phyloP scores from a whole-genome alignment of 2,329 filamentous ascomycete species.

The Triangularia setosa region DNA sequence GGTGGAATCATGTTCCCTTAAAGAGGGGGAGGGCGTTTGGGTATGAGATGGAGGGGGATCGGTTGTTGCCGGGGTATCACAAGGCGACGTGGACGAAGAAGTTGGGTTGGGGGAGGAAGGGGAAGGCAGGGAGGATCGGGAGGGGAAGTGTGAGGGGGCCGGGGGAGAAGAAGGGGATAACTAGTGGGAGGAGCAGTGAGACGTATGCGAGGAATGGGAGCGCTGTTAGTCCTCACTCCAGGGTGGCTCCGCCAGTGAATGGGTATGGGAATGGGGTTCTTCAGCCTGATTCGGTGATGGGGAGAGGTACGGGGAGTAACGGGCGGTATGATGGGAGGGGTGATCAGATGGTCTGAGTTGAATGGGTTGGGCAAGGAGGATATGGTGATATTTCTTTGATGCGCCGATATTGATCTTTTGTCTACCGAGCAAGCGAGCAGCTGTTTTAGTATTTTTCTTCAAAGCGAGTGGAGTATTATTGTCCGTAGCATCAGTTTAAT shows the following conservation, averaged over 20 bases:
- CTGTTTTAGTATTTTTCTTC: not conserved
- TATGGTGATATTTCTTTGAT: not conserved
- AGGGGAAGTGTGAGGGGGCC: not conserved
- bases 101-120: slow-evolving; percentile 22
- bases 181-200: slow-evolving; percentile 11
- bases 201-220: slow-evolving; percentile 13
- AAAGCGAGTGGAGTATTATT: not conserved
- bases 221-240: slow-evolving; percentile 1
- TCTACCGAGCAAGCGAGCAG: not conserved
- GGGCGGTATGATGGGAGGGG: slow-evolving; percentile 10
- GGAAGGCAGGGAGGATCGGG: not conserved
- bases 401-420: not conserved
- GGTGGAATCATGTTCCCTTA: slow-evolving; percentile 62
- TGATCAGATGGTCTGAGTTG: slow-evolving; percentile 12
- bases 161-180: slow-evolving; percentile 2
- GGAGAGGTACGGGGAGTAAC: not conserved
- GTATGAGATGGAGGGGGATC: slow-evolving; percentile 13
- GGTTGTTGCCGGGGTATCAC: slow-evolving; percentile 10
- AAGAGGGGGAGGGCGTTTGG: slow-evolving; percentile 33
- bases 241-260: not conserved
- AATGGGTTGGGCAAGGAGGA: not conserved
- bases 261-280: not conserved
- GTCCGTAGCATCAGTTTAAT: not conserved
- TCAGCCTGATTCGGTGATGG: slow-evolving; percentile 4
- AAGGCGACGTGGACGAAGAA: slow-evolving; percentile 18